Evolutionary conservation across 2,329 filamentous ascomycete species (phyloP).

Genomic region (Claviceps maximensis): DNA sequence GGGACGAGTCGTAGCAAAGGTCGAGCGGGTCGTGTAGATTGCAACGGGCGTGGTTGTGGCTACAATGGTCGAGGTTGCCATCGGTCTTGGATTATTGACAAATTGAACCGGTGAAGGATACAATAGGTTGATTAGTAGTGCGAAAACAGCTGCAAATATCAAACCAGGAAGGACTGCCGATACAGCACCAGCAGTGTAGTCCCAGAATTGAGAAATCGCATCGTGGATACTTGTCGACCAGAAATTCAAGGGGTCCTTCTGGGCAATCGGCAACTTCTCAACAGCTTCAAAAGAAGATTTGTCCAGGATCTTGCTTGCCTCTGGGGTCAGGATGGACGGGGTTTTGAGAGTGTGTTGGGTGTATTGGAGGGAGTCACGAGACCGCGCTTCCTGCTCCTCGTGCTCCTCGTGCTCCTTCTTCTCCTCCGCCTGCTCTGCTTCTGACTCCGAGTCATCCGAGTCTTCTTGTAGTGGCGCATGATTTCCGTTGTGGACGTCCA

Average conservation of each 20-base stretch:
- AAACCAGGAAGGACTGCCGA: constrained; percentile 13
- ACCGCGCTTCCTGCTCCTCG: constrained; percentile 22
- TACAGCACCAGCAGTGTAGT: constrained; percentile 3
- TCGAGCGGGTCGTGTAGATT: constrained; percentile 7
- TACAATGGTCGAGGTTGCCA: constrained; percentile 10
- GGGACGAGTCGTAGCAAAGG: constrained; percentile 2
- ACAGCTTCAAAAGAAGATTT: background rate
- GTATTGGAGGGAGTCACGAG: constrained; percentile 31
- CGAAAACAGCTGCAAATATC: constrained; percentile 13
- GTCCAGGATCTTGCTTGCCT: constrained; percentile 18
- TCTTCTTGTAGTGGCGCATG: background rate
- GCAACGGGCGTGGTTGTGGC: constrained; percentile 9
- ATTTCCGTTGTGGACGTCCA: constrained; percentile 4
- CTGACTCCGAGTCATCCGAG: constrained; percentile 14
- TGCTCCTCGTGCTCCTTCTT: background rate
- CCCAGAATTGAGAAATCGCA: background rate
- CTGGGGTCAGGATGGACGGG: constrained; percentile 27
- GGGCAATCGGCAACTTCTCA: constrained; percentile 2
- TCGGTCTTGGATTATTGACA: background rate
- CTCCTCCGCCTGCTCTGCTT: constrained; percentile 9
- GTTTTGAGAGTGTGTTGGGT: constrained; percentile 33
- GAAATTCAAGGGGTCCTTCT: background rate
- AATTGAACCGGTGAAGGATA: constrained; percentile 12
- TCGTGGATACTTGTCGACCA: background rate
- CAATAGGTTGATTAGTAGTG: constrained; percentile 15